Evolutionary conservation across 768 basidiomycete species (phyloP), one percentile per base, ranked within the genome.

Genomic region (Chalciporus sphaerocephalus): DNA sequence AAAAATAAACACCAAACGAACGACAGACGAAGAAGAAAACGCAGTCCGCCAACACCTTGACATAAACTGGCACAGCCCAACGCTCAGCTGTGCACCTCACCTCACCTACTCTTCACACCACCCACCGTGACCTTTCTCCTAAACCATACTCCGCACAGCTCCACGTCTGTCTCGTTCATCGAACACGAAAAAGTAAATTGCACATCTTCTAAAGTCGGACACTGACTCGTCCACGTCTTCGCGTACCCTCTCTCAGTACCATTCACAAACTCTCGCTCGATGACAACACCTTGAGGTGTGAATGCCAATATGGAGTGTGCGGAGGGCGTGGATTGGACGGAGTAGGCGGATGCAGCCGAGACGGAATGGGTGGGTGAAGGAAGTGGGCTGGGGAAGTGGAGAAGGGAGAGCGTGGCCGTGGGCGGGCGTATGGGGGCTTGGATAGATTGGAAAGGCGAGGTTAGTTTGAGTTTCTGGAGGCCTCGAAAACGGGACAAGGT

Each of bases 401-500:
- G 32, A 2, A 52, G 20, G n/a, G 50, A 44, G 12, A 43, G 9
- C 17, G 35, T 42, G 5, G 41, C 17, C 3, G 42, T 18, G 3
- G 51, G 35, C 6, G n/a, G 4, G 2, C 51, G 64, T 3, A 47
- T 21, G 8, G 49, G 51, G 13, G 62, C 46, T 36, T 54, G 55
- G 3, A 61, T 48, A 2, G 62, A 60, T 7, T 65, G 63, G 47
- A 58, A 66, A 2, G 62, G 63, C 6, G 65, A 65, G 3, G 62
- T 64, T 36, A 64, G 22, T 36, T 64, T 64, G 44, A 64, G 64
- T 13, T 44, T 44, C 47, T 53, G 54, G 22, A 64, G 22, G 7
- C 63, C 63, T 6, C 50, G 52, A 40, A 65, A 64, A 28, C 63
- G 63, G n/a, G 62, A 58, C 41, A 64, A 66, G 38, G 65, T 57